Conservation (phyloP, 75 land plant species). For the Larix kaempferi region DNA sequence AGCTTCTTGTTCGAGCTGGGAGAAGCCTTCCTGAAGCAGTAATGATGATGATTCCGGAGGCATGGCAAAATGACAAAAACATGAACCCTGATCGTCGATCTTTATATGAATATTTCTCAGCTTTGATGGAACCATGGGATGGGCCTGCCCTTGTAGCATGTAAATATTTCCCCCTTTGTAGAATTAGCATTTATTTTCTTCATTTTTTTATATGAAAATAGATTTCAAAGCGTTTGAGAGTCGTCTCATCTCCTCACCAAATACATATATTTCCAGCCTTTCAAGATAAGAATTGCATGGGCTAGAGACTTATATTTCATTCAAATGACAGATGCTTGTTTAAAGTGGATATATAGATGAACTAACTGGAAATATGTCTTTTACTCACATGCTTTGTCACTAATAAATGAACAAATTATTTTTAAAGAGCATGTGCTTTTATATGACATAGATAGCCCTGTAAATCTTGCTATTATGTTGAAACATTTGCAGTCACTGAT, state of each 20-base stretch:
- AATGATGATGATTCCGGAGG: conserved; percentile 99
- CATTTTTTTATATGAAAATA: background rate
- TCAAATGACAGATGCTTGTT: background rate
- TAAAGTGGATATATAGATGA: background rate
- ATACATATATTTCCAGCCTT: background rate
- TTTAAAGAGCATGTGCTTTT: background rate
- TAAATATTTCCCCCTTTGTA: conserved; percentile 19
- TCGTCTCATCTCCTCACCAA: too few relatives aligned
- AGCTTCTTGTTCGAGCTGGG: conserved; percentile 90
- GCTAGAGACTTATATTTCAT: background rate
- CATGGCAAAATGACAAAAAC: conserved; percentile 97
- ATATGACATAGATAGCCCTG: background rate
- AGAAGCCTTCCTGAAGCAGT: conserved; percentile 96
- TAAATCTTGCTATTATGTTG: conserved; percentile 6
- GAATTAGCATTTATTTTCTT: background rate
- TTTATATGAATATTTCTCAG: conserved; percentile 94
- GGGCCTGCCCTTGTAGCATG: conserved; percentile 99
- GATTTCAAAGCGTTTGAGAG: too few relatives aligned
- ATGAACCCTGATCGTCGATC: conserved; percentile 94
- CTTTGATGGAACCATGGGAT: conserved; percentile 99
- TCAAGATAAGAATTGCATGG: background rate
- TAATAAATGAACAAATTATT: background rate
- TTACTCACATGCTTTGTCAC: background rate
- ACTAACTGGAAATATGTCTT: background rate
- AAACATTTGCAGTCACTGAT: conserved; percentile 79